Evolutionary conservation across 352 stramenopile species (phyloP).

Genomic region (Globisporangium irregulare): DNA sequence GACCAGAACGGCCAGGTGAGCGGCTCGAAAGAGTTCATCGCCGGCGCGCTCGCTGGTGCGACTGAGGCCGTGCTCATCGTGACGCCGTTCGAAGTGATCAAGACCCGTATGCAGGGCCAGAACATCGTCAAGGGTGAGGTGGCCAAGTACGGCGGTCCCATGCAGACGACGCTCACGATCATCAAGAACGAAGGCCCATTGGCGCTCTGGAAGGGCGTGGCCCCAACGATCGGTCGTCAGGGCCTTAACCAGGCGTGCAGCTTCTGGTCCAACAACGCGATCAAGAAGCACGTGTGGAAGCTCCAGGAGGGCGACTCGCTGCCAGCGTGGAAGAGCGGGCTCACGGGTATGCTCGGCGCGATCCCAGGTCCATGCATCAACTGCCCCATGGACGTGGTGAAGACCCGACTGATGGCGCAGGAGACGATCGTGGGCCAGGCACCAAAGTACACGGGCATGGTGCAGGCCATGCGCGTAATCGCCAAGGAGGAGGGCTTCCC

Average conservation of each 20-base stretch:
- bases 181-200: slow-evolving; percentile 92
- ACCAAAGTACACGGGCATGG: slow-evolving; percentile 94
- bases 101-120: slow-evolving; percentile 95
- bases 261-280: slow-evolving; percentile 96
- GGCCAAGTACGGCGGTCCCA: slow-evolving; percentile 82
- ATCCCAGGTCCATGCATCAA: slow-evolving; percentile 88
- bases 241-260: slow-evolving; percentile 98
- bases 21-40: slow-evolving; percentile 78
- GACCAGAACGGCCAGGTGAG: slow-evolving; percentile 83
- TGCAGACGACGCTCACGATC: slow-evolving; percentile 93
- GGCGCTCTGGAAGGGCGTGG: slow-evolving; percentile 95
- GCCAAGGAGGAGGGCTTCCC: slow-evolving; percentile 92
- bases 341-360: slow-evolving; percentile 91
- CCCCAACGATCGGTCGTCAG: slow-evolving; percentile 96
- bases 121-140: slow-evolving; percentile 84
- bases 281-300: slow-evolving; percentile 88
- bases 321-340: slow-evolving; percentile 92
- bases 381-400: slow-evolving; percentile 95
- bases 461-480: slow-evolving; percentile 91
- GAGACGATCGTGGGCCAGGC: slow-evolving; percentile 80
- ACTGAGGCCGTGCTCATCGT: slow-evolving; percentile 97
- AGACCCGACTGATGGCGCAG: slow-evolving; percentile 93
- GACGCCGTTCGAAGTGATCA: slow-evolving; percentile 98
- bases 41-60: slow-evolving; percentile 90
- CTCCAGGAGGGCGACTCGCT: slow-evolving; percentile 85